A percentile compares a stretch with the other conserved stretches of the same genome.
phyloP scores from a whole-genome alignment of 164 flowering plant genomes.

The Litsea cubeba region DNA sequence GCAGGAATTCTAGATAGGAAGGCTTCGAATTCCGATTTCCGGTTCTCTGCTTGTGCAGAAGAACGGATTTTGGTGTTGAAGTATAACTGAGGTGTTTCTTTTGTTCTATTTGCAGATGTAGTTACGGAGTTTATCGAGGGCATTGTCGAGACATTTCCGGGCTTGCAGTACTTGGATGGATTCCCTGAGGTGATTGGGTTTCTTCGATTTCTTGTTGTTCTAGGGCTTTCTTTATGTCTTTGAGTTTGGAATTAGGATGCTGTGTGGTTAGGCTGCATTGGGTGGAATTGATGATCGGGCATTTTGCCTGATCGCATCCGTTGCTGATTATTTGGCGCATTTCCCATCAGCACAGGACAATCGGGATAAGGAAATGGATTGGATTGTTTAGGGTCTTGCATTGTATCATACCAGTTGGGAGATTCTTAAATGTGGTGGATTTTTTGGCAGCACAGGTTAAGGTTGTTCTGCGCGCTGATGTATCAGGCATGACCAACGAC shows the following conservation, averaged over 20 bases:
- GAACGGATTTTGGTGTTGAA: not conserved
- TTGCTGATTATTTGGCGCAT: too few relatives aligned
- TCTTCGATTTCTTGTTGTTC: not conserved
- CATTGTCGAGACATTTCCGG: slow-evolving; percentile 85
- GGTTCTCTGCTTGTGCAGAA: not conserved
- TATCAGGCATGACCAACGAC: slow-evolving; percentile 57
- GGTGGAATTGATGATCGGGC: not conserved
- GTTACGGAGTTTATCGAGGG: slow-evolving; percentile 95
- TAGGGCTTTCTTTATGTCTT: not conserved
- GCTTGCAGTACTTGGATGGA: slow-evolving; percentile 85
- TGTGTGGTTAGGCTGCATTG: not conserved
- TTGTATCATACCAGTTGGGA: not conserved
- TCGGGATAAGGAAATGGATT: not conserved
- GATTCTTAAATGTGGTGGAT: not conserved
- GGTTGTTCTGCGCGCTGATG: slow-evolving; percentile 92
- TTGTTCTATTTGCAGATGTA: slow-evolving; percentile 50
- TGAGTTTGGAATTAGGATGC: not conserved
- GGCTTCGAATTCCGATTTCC: not conserved
- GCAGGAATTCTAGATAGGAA: not conserved
- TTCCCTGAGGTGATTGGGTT: slow-evolving; percentile 63
- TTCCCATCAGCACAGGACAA: too few relatives aligned
- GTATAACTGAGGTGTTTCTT: not conserved
- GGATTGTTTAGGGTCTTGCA: not conserved
- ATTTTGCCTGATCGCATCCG: too few relatives aligned
- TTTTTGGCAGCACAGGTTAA: slow-evolving; percentile 47